Evolutionary conservation across 495 filamentous ascomycete genomes (phyloP).

Genomic region (Acidiella bohemica): DNA sequence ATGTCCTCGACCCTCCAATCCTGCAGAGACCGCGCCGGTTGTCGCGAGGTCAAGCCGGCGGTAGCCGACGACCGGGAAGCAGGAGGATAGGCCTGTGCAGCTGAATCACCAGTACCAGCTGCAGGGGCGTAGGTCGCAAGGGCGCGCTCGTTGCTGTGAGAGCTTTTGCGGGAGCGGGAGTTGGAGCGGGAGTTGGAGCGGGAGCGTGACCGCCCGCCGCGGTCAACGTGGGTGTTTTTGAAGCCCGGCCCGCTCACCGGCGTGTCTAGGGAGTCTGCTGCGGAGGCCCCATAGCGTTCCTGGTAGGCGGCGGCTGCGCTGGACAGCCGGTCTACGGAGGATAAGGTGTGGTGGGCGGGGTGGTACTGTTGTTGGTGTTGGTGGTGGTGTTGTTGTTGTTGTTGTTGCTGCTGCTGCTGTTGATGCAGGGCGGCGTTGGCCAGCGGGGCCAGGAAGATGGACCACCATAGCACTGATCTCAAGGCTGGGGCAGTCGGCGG

Average conservation of each 20-base stretch:
- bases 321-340: constrained; percentile 15
- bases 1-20: constrained; percentile 99
- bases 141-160: constrained; percentile 75
- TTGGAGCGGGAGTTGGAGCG: constrained; percentile 58
- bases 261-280: constrained; percentile 27
- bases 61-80: constrained; percentile 42
- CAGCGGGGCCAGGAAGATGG: constrained; percentile 21
- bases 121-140: constrained; percentile 82
- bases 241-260: constrained; percentile 16
- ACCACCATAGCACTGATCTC: constrained; percentile 12
- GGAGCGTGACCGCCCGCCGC: constrained; percentile 21
- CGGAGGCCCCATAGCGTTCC: constrained; percentile 10
- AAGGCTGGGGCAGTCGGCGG: too few species aligned
- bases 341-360: too few species aligned
- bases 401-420: too few species aligned
- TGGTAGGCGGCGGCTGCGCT: constrained; percentile 15
- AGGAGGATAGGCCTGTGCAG: constrained; percentile 43
- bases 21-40: constrained; percentile 83
- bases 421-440: constrained; percentile 29
- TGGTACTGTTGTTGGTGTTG: too few species aligned
- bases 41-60: constrained; percentile 66
- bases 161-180: constrained; percentile 20
- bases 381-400: too few species aligned
- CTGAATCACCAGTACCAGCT: constrained; percentile 46
- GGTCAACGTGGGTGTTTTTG: constrained; percentile 19